Conservation (phyloP, 2,329 filamentous ascomycete species). For the Talaromyces sp. region DNA sequence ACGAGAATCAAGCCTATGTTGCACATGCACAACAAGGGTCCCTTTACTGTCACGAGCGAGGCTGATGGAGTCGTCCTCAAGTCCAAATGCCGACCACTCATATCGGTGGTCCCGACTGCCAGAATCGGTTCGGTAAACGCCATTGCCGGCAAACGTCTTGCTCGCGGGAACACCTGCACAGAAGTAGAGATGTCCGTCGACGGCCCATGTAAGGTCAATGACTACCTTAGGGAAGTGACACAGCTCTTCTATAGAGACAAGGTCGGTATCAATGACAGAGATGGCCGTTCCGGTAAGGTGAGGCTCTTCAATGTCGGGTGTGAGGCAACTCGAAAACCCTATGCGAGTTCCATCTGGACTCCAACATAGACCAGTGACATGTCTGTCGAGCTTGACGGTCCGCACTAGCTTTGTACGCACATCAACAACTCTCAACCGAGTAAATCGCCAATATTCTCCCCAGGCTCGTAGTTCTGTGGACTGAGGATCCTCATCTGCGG, state of each 20-base stretch:
- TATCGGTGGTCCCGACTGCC: background rate
- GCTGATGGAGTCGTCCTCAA: conserved; percentile 1
- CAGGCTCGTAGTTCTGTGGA: conserved; percentile 5
- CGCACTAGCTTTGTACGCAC: conserved; percentile 11
- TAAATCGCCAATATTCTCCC: conserved; percentile 11
- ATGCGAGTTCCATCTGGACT: conserved; percentile 12
- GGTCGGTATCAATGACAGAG: conserved; percentile 1
- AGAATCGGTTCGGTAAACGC: background rate
- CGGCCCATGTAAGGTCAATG: conserved; percentile 1
- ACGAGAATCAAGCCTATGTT: conserved; percentile 1
- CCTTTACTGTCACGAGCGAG: background rate
- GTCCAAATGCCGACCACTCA: conserved; percentile 2
- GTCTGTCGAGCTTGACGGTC: conserved; percentile 9
- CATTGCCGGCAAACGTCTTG: conserved; percentile 2
- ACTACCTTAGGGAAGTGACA: conserved; percentile 2
- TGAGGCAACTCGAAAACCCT: conserved; percentile 5
- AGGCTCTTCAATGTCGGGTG: conserved; percentile 1
- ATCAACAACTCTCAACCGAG: conserved; percentile 13
- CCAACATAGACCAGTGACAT: conserved; percentile 11
- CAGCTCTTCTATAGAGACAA: conserved; percentile 1
- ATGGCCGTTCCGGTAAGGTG: background rate
- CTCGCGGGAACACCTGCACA: conserved; percentile 2
- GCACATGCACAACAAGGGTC: conserved; percentile 2
- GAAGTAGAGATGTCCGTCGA: conserved; percentile 2
- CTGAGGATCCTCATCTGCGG: conserved; percentile 2